Base-by-base conservation (phyloP, 2,329 filamentous ascomycete species). In the Hawksworthiomyces lignivorus region DNA sequence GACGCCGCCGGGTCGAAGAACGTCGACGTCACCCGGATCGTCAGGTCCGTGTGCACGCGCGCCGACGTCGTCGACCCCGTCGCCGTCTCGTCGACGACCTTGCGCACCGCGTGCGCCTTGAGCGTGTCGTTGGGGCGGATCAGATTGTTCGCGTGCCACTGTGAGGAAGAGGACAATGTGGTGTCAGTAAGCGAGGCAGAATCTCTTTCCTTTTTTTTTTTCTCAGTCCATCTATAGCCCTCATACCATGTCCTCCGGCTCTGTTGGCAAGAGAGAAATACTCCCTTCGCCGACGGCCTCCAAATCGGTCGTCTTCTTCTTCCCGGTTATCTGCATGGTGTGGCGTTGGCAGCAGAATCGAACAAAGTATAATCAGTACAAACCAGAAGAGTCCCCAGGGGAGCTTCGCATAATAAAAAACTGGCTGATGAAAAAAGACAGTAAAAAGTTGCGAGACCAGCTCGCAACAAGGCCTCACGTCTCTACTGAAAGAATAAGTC, bases 121-220 rank as follows among this genome's bases (percentile, higher is more conserved):
- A 80, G 62, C 35, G 71, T 53, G 51, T 80, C 75, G 47, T 68
- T 65, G 43, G 67, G 57, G 9, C 67, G 61, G 52, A 80, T 76
- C 46, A 80, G 65, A 60, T 79, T 79, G 57, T 79, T 76, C 51
- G 73, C 72, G 48, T 79, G 74, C 75, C 75, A 79, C 59, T 51
- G 28, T 3, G 12, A 20, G 24, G 18, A 12, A 15, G n/a, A 15
- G 10, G 19, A 22, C 8, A 39, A 20, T 11, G 36, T 21, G 15
- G 21, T 4, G 11, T 6, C 21, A 39, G n/a, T n/a, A n/a, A n/a
- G n/a, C n/a, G n/a, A n/a, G n/a, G n/a, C n/a, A n/a, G n/a, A n/a
- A n/a, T n/a, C n/a, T n/a, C n/a, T n/a, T n/a, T n/a, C n/a, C n/a
- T n/a, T n/a, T n/a, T n/a, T n/a, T n/a, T n/a, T n/a, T n/a, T n/a